A percentile compares a stretch with the other conserved stretches of the same genome.
Conservation (phyloP, 768 basidiomycete genomes). For the Kwoniella newhampshirensis region DNA sequence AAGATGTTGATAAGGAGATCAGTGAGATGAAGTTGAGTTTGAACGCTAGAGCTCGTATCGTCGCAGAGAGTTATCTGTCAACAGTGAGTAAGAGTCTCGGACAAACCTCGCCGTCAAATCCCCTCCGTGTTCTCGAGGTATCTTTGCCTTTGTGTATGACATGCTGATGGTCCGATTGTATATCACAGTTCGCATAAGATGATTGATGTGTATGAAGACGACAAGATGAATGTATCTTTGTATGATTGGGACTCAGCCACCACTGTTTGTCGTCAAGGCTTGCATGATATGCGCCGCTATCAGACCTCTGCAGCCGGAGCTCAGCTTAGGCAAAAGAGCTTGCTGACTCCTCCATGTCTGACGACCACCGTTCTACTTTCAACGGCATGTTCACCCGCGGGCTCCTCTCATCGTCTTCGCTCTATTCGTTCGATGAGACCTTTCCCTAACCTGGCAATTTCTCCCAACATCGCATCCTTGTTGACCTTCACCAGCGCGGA, state of each 20-base stretch:
- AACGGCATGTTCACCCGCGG: background rate
- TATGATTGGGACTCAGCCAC: background rate
- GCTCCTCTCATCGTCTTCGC: background rate
- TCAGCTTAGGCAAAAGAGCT: no score
- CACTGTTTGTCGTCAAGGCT: no score
- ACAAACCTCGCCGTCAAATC: background rate
- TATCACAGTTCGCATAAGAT: slow-evolving; percentile 13
- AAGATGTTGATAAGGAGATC: slow-evolving; percentile 98
- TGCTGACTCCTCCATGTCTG: no score
- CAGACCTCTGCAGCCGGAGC: no score
- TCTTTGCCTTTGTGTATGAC: background rate
- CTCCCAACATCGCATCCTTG: slow-evolving; percentile 64
- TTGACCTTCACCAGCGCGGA: slow-evolving; percentile 69
- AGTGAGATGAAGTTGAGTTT: slow-evolving; percentile 98
- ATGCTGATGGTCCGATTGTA: no score
- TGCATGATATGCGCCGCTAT: no score
- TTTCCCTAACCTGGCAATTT: slow-evolving; percentile 73
- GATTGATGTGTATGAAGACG: slow-evolving; percentile 12
- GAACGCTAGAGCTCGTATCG: slow-evolving; percentile 92
- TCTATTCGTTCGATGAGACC: slow-evolving; percentile 61
- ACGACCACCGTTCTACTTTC: no score
- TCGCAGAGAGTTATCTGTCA: slow-evolving; percentile 91
- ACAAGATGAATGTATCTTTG: slow-evolving; percentile 2
- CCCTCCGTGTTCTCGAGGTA: background rate
- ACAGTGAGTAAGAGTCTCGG: slow-evolving; percentile 65